Conservation (phyloP, 805 yeast genomes). For the Kodamaea neixiangensis region DNA sequence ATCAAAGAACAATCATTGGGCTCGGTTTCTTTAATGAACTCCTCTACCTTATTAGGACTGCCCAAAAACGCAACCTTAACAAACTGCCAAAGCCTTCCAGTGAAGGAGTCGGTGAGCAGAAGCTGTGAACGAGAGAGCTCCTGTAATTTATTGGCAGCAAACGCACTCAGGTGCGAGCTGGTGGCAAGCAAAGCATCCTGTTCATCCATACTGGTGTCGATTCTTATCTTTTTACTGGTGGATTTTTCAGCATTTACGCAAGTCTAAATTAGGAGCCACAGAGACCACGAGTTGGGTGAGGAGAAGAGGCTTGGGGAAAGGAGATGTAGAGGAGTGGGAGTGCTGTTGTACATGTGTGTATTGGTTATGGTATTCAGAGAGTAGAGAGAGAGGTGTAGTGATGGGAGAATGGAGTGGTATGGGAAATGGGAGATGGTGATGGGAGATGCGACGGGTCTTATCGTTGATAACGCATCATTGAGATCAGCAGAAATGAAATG, state of each 20-base stretch:
- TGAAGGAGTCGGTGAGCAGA: slow-evolving; percentile 20
- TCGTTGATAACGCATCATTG: no score
- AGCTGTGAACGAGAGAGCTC: slow-evolving; percentile 13
- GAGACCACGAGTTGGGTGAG: not conserved
- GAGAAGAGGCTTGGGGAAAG: not conserved
- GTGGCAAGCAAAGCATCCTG: slow-evolving; percentile 2
- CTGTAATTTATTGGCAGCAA: slow-evolving; percentile 3
- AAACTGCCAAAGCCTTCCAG: slow-evolving; percentile 29
- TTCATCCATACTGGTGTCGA: slow-evolving; percentile 3
- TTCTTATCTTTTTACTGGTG: slow-evolving; percentile 5
- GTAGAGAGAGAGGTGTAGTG: no score
- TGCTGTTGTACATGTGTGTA: no score
- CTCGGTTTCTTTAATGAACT: slow-evolving; percentile 39
- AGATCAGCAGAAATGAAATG: no score
- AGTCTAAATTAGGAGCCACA: not conserved
- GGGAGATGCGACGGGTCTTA: no score
- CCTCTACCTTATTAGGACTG: slow-evolving; percentile 41
- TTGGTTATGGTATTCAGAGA: no score
- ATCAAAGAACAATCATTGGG: slow-evolving; percentile 59
- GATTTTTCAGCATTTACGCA: not conserved
- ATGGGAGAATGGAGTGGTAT: no score
- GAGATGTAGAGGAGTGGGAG: not conserved
- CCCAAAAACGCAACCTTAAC: slow-evolving; percentile 24
- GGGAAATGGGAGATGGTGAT: no score
- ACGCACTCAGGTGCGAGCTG: not conserved